phyloP scores from a whole-genome alignment of 225 moss, liverwort and hornwort species.

The Neckera pumila region DNA sequence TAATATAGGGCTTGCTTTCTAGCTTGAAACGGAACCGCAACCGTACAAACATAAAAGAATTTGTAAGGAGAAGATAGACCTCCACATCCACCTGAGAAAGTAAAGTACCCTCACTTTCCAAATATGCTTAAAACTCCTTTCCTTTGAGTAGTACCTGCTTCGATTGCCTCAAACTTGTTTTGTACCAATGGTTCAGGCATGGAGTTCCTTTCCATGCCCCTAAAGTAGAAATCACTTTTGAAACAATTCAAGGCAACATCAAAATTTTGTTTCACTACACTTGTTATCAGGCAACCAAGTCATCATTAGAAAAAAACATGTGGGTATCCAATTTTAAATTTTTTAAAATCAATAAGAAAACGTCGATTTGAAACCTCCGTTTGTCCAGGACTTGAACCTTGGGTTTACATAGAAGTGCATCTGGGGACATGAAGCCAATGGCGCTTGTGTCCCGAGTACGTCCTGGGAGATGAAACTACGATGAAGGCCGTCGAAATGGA shows the following conservation, averaged over 20 bases:
- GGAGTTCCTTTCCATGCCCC: background rate
- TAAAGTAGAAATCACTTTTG: no score
- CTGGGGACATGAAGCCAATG: background rate
- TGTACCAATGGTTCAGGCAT: background rate
- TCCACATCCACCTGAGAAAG: background rate
- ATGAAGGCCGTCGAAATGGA: background rate
- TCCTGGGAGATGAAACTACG: background rate
- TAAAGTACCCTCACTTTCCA: background rate
- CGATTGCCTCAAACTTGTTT: background rate
- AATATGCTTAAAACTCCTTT: background rate
- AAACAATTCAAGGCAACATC: background rate
- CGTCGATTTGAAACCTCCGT: background rate
- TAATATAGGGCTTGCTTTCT: no score
- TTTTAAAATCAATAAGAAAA: no score
- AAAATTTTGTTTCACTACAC: background rate
- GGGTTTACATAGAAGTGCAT: background rate
- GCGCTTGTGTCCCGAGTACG: background rate
- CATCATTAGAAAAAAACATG: no score
- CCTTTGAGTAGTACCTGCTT: background rate
- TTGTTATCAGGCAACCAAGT: no score
- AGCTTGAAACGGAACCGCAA: background rate
- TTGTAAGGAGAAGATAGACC: background rate
- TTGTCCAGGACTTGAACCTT: background rate
- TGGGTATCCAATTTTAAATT: background rate
- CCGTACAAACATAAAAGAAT: background rate